phyloP scores from a whole-genome alignment of 345 rosid species.

The Hibiscus trionum region DNA sequence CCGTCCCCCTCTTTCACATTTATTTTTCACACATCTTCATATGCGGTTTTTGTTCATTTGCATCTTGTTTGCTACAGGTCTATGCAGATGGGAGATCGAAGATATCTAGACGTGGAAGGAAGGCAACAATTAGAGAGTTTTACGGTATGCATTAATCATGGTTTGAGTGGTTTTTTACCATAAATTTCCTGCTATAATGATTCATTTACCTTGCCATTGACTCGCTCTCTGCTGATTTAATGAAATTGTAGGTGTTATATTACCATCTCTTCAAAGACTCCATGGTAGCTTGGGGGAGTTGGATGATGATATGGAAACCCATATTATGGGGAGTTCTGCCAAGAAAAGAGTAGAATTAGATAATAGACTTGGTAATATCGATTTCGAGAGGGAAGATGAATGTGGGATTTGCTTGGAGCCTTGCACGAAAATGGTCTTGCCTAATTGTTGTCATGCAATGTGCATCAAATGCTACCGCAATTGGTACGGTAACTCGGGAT shows the following conservation, averaged over 20 bases:
- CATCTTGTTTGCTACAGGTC: conserved; percentile 36
- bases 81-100: conserved; percentile 50
- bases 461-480: conserved; percentile 95
- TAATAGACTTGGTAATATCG: conserved; percentile 33
- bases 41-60: neutral
- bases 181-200: neutral
- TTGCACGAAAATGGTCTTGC: conserved; percentile 85
- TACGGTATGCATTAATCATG: conserved; percentile 40
- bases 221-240: neutral
- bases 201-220: neutral
- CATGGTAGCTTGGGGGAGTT: conserved; percentile 45
- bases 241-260: conserved; percentile 54
- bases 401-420: conserved; percentile 98
- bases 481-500: conserved; percentile 72
- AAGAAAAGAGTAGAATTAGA: conserved; percentile 46
- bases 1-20: neutral
- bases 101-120: conserved; percentile 58
- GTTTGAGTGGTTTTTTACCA: neutral
- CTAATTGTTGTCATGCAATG: conserved; percentile 92
- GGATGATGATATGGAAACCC: conserved; percentile 24
- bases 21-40: neutral
- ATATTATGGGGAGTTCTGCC: conserved; percentile 19
- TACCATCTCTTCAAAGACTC: conserved; percentile 80
- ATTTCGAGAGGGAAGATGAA: conserved; percentile 84
- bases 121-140: conserved; percentile 80